Base-by-base conservation (phyloP, 768 basidiomycete species). In the Podaxis sp. region DNA sequence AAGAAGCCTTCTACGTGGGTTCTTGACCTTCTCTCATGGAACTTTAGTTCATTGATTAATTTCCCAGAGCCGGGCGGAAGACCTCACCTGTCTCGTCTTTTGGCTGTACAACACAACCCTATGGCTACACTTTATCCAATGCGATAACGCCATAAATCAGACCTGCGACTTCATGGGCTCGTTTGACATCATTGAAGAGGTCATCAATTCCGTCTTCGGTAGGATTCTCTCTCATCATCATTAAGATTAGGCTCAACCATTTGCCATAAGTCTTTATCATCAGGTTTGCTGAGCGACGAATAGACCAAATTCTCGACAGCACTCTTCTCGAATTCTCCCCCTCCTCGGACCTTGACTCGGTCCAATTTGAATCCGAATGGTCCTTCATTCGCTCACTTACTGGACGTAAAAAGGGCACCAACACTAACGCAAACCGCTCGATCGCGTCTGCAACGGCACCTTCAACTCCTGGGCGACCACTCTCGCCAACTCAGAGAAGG, bases 281-380 rank as follows among this genome's bases (percentile, higher is more conserved):
- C 65, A 91, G 97, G 58, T 88, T 91, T 67, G 90, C 92, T 7
- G 97, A 99, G 74, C 83, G 89, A 58, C 86, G 86, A 66, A 92
- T 98, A 74, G 96, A 99, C 73, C 82, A 86, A 54, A 76, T 97
- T 28, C 81, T 99, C 9, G 95, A 99, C 70, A 75, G 84, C 0
- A 84, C 92, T 0, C 76, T 99, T 54, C 82, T 99, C 52, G 95
- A 98, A 56, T 88, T 91, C 70, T 84, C 89, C 8, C 84, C 93
- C 0, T 79, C 90, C 1, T 84, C 86, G 3, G 89, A 91, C 68
- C 87, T 94, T 59, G 92, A 92, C 57, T 82, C 85, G 33, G 80
- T 99, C 19, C 89, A 93, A 66, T 99, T 98, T 70, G 96, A 99
- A 75, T 95, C 93, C 4, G 97, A 99, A 59, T 99, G 97, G 97